Conservation (phyloP, 2,329 filamentous ascomycete species). For the Microthyrium microscopicum region DNA sequence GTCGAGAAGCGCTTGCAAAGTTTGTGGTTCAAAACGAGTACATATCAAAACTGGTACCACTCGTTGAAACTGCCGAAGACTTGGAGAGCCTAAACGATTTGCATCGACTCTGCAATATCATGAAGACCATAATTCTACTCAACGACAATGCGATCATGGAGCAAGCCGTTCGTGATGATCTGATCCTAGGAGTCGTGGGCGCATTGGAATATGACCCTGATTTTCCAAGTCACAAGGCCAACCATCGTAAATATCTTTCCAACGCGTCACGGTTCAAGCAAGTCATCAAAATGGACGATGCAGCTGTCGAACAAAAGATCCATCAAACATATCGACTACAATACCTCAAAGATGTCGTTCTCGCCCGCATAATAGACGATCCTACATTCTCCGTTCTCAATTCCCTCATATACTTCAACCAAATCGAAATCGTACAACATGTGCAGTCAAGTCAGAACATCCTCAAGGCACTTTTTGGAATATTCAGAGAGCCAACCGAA, state of each 20-base stretch:
- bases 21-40: conserved; percentile 76
- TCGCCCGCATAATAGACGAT: conserved; percentile 90
- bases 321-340: conserved; percentile 91
- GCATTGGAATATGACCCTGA: conserved; percentile 96
- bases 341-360: conserved; percentile 95
- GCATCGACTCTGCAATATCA: conserved; percentile 88
- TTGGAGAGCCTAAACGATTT: conserved; percentile 74
- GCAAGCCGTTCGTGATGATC: conserved; percentile 75
- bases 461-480: conserved; percentile 69
- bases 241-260: conserved; percentile 82
- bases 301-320: conserved; percentile 70
- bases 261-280: conserved; percentile 88
- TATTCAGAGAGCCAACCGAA: conserved; percentile 56
- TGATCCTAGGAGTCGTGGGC: conserved; percentile 81
- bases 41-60: conserved; percentile 67
- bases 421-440: conserved; percentile 93
- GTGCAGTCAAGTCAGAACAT: conserved; percentile 69
- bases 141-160: conserved; percentile 95
- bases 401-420: conserved; percentile 96
- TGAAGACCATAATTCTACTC: conserved; percentile 87
- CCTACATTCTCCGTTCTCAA: conserved; percentile 96
- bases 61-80: conserved; percentile 81
- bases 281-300: conserved; percentile 81
- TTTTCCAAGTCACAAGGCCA: conserved; percentile 93
- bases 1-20: conserved; percentile 75